Evolutionary conservation across 2,329 filamentous ascomycete genomes (phyloP).

Genomic region (Arthrocladium fulminans): DNA sequence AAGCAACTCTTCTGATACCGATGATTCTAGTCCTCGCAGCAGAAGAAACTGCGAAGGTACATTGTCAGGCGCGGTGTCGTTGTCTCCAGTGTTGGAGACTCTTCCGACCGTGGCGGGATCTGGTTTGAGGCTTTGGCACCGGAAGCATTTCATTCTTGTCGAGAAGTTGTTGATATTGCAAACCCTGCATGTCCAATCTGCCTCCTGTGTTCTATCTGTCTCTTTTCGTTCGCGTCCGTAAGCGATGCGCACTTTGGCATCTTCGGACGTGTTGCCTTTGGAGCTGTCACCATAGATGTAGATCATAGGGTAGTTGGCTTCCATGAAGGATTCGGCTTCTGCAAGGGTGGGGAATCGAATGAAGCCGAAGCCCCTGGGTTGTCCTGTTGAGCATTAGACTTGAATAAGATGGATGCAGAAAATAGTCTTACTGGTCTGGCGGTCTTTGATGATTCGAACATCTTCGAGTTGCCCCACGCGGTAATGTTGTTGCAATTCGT

Average conservation of each 20-base stretch:
- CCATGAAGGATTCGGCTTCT: constrained; percentile 45
- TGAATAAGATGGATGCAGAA: not conserved
- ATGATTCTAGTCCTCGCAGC: constrained; percentile 60
- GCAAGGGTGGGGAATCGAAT: constrained; percentile 44
- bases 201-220: constrained; percentile 39
- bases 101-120: constrained; percentile 23
- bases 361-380: constrained; percentile 49
- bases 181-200: constrained; percentile 50
- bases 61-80: constrained; percentile 45
- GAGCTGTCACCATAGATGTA: constrained; percentile 37
- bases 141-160: constrained; percentile 48
- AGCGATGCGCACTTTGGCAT: constrained; percentile 42
- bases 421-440: constrained; percentile 43
- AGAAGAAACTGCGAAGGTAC: constrained; percentile 68
- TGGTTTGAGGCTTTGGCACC: constrained; percentile 47
- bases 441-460: constrained; percentile 49
- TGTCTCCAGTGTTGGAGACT: constrained; percentile 45
- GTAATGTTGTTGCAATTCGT: constrained; percentile 46
- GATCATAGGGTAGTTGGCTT: constrained; percentile 43
- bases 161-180: constrained; percentile 51
- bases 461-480: constrained; percentile 47
- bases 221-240: constrained; percentile 48
- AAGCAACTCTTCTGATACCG: constrained; percentile 63
- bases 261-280: constrained; percentile 27
- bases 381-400: constrained; percentile 31